phyloP scores from a whole-genome alignment of 495 filamentous ascomycete species.

The Bryoglossum gracile region DNA sequence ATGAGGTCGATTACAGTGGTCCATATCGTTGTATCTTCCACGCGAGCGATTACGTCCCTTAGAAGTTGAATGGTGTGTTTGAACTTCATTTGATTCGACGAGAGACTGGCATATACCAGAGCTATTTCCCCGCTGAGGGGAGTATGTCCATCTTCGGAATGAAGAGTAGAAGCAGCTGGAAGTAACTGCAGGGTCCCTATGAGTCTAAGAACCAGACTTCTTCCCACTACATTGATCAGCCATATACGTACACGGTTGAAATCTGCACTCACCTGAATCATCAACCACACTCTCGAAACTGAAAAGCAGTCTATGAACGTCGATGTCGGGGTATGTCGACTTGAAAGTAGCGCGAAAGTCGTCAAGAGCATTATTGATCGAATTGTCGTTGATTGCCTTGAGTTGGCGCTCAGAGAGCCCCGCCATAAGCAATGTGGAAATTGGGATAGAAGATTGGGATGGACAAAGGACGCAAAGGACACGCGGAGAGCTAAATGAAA shows the following conservation, averaged over 20 bases:
- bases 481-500: background rate
- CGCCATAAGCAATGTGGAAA: too few relatives aligned
- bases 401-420: too few relatives aligned
- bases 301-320: conserved; percentile 1
- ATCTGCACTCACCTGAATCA: conserved; percentile 4
- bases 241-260: background rate
- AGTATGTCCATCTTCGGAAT: background rate
- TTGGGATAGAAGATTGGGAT: background rate
- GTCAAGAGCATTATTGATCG: conserved; percentile 5
- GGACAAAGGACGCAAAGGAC: background rate
- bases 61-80: too few relatives aligned
- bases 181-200: conserved; percentile 1
- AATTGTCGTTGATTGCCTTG: conserved; percentile 8
- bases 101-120: too few relatives aligned
- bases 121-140: too few relatives aligned
- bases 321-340: background rate
- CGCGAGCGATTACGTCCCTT: too few relatives aligned
- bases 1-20: too few relatives aligned
- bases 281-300: background rate
- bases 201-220: conserved; percentile 1
- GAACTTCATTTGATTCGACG: too few relatives aligned
- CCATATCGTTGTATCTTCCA: too few relatives aligned
- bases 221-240: background rate
- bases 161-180: background rate
- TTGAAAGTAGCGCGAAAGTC: conserved; percentile 7